Evolutionary conservation across 768 basidiomycete genomes (phyloP), one percentile per base, ranked within the genome.

Genomic region (Suillus cothurnatus): DNA sequence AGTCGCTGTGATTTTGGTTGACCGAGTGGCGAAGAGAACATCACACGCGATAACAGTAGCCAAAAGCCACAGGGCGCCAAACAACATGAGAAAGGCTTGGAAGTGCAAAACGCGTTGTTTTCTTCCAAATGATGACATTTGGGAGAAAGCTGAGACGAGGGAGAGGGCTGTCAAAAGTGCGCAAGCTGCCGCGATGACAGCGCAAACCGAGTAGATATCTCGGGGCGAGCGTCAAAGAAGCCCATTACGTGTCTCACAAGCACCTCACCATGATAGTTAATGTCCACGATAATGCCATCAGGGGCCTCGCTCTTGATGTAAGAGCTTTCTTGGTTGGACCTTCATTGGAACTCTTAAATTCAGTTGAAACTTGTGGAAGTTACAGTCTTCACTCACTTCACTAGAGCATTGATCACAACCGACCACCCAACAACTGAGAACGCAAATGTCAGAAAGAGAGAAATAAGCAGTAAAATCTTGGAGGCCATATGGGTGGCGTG

Each of bases 51-150:
- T 79, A 65, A 83, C 75, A 60, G 80, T 75, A 28, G 79, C 81
- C 64, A 88, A 76, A 50, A 87, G 74, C 81, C 81, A 83, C 15
- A 77, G 28, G 39, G 77, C 69, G 68, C 79, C 73, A 70, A 85
- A 81, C 21, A 73, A 71, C 67, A 85, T 75, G 43, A 78, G 28
- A 60, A 62, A 52, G 53, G 70, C 76, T 65, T 81, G 79, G 21
- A 77, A 31, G 39, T 63, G 69, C 57, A 81, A 70, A 32, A 66
- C 53, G 21, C 31, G 58, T 34, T 8, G 63, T 43, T 5, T 41
- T 49, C 28, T 38, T 34, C 38, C 64, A 56, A 62, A 23, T 17
- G 63, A 52, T 47, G 49, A 34, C 56, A 53, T 49, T 67, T 73
- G 61, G 63, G 74, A 17, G 59, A 73, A 47, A 19, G 73, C 64